phyloP scores from a whole-genome alignment of 1,139 yeast species.

The Dujonia santamariae region DNA sequence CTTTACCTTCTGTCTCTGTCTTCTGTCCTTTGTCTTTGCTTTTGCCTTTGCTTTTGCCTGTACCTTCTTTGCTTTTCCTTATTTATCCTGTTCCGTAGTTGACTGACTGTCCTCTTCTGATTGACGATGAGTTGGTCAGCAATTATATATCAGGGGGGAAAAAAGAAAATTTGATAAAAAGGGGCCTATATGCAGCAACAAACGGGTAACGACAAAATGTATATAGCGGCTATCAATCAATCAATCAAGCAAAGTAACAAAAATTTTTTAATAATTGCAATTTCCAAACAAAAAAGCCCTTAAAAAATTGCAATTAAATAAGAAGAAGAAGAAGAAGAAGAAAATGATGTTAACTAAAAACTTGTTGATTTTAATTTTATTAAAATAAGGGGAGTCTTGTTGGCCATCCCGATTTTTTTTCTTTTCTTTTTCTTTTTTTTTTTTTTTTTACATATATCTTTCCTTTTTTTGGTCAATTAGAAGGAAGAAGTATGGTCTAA shows the following conservation, averaged over 20 bases:
- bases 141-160: not conserved
- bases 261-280: not conserved
- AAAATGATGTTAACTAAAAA: no score
- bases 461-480: constrained; percentile 1
- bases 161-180: constrained; percentile 1
- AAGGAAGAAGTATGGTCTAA: not conserved
- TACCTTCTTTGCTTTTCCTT: no score
- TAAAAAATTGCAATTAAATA: no score
- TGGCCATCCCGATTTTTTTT: not conserved
- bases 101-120: not conserved
- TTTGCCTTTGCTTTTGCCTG: no score
- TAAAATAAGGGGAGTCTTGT: not conserved
- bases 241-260: not conserved
- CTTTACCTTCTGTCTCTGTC: not conserved
- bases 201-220: no score
- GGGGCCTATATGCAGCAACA: not conserved
- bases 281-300: not conserved
- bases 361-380: not conserved
- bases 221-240: no score
- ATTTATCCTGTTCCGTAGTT: not conserved
- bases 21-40: no score
- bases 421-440: constrained; percentile 1
- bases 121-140: not conserved
- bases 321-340: no score
- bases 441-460: not conserved